A percentile compares a stretch with the other conserved stretches of the same genome.
Conservation (phyloP, 140 eudicot species). For the Stevia rebaudiana region DNA sequence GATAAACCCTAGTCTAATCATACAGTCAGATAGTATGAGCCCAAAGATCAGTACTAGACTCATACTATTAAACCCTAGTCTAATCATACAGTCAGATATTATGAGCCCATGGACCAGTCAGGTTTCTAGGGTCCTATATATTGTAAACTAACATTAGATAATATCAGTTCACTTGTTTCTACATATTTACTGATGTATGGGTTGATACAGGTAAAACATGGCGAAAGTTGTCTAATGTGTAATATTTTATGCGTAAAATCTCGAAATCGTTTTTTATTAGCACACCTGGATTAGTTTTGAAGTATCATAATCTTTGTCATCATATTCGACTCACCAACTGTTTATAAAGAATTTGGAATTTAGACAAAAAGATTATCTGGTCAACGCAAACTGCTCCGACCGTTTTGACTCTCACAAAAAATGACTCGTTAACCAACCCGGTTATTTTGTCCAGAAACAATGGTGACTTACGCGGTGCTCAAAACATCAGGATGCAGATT, state of each 20-base stretch:
- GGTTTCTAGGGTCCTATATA: too few relatives aligned
- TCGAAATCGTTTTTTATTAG: not conserved
- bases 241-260: not conserved
- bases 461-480: conserved; percentile 43
- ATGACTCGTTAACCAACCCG: not conserved
- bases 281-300: not conserved
- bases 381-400: not conserved
- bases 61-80: too few relatives aligned
- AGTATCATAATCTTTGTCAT: not conserved
- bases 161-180: too few relatives aligned
- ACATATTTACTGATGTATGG: not conserved
- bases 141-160: too few relatives aligned
- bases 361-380: not conserved
- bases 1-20: too few relatives aligned
- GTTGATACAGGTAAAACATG: not conserved
- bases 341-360: not conserved
- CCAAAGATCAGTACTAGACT: too few relatives aligned
- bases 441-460: not conserved
- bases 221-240: not conserved
- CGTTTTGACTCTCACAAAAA: not conserved
- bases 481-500: conserved; percentile 44
- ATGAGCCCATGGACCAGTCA: too few relatives aligned
- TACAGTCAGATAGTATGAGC: too few relatives aligned
- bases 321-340: not conserved
- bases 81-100: too few relatives aligned